Base-by-base conservation (phyloP, 805 yeast species). In the Sugiyamaella qingdaonensis region DNA sequence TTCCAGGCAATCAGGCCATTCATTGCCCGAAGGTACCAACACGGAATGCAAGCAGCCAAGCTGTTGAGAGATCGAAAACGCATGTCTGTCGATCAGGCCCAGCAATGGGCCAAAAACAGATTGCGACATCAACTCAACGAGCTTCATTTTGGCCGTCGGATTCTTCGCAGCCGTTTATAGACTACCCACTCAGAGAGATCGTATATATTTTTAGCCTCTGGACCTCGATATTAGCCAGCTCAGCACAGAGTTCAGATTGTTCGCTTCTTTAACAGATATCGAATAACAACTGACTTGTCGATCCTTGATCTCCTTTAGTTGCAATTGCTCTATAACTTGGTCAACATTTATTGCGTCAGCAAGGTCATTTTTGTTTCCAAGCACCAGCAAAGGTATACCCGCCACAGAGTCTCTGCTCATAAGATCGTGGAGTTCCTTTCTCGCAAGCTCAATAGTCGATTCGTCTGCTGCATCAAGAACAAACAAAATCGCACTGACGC, bases 401-500 rank as follows among this genome's bases (percentile, higher is more conserved):
- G 55, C 59, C 33, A 69, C 51, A 18, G 69, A 55, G 8, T 67
- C 70, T 46, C 58, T 57, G 7, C 59, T 51, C 31, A 67, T 53
- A 29, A 69, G 58, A n/a, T 61, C 56, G 49, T 66, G 68, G 51
- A 69, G 58, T 48, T 69, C 72, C 34, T 53, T 54, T 46, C 68
- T 64, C 19, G 71, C 73, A 18, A 61, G 54, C 19, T 57, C 62
- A 32, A 68, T 43, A 13, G 63, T 58, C 10, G 66, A 58, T 9
- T 64, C 59, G 54, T 68, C 73, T 10, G 73, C 71, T 1, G 71
- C 54, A 53, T 69, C 73, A 10, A 69, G 67, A 14, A 69, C 66
- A 54, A 69, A 69, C 61, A 68, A 60, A 35, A 69, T 68, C 11
- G 72, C 72, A 48, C 60, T 61, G 48, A 66, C 70, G 10, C 71